A percentile compares a stretch with the other conserved stretches of the same genome.
Conservation (phyloP, 106 monocot genomes). For the Cymbidium sinense region DNA sequence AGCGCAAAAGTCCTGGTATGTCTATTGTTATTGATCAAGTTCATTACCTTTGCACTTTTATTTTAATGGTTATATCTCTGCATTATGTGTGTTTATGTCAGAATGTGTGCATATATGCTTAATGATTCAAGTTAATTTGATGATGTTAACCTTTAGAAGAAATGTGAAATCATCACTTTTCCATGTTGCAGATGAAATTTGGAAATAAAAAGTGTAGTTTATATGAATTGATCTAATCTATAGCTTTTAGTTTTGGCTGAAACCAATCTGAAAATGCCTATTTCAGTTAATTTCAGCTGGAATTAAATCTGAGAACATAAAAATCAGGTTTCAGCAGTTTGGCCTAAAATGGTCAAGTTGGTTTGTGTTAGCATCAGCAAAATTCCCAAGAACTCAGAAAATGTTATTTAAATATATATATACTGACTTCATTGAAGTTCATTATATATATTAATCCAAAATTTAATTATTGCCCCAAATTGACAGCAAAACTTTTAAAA, state of each 20-base stretch:
- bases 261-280: not conserved
- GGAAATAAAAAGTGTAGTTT: not conserved
- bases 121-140: not conserved
- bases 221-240: not conserved
- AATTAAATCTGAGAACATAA: not conserved
- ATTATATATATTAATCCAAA: not conserved
- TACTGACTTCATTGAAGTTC: not conserved
- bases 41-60: not conserved
- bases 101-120: not conserved
- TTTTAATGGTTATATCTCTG: not conserved
- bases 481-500: not conserved
- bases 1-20: conserved; percentile 55
- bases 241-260: not conserved
- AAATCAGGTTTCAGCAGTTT: not conserved
- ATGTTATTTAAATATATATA: not conserved
- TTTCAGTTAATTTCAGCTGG: not conserved
- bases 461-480: not conserved
- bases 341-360: not conserved
- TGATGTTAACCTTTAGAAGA: not conserved
- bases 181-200: not conserved
- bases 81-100: not conserved
- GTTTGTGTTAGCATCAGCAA: not conserved
- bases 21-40: not conserved
- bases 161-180: not conserved
- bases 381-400: not conserved